phyloP scores from a whole-genome alignment of 2,329 filamentous ascomycete species.

The Colletotrichum euphorbiae region DNA sequence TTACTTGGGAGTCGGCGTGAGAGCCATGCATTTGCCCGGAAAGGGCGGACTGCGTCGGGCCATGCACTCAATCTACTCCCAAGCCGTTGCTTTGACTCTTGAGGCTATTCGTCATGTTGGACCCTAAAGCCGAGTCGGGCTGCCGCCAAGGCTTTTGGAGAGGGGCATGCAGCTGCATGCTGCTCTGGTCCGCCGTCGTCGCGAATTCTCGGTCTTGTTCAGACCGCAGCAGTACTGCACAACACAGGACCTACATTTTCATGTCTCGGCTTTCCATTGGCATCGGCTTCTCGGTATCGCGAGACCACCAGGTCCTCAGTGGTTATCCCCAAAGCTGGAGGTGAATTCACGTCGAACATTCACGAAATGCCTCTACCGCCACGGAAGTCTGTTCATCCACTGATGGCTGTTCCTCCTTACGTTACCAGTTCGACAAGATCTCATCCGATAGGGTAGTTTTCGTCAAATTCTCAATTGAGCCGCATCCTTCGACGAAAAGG shows the following conservation, averaged over 20 bases:
- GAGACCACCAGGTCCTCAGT: not conserved
- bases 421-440: too few species aligned
- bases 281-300: not conserved
- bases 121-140: slow-evolving; percentile 14
- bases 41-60: not conserved
- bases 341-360: too few species aligned
- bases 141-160: slow-evolving; percentile 13
- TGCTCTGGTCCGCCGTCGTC: slow-evolving; percentile 12
- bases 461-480: not conserved
- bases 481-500: slow-evolving; percentile 6
- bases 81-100: slow-evolving; percentile 5
- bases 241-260: not conserved
- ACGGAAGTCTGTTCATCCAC: too few species aligned
- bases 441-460: not conserved
- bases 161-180: slow-evolving; percentile 19
- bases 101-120: not conserved
- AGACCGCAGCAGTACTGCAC: not conserved
- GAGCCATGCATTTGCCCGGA: not conserved
- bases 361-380: too few species aligned
- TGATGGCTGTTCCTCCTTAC: too few species aligned
- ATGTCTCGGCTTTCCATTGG: slow-evolving; percentile 4
- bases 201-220: slow-evolving; percentile 1
- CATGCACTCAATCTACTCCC: not conserved
- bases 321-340: too few species aligned
- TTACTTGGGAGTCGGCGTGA: not conserved